Base-by-base conservation (phyloP, 108 stramenopile species). In the Fragilaria crotonensis region DNA sequence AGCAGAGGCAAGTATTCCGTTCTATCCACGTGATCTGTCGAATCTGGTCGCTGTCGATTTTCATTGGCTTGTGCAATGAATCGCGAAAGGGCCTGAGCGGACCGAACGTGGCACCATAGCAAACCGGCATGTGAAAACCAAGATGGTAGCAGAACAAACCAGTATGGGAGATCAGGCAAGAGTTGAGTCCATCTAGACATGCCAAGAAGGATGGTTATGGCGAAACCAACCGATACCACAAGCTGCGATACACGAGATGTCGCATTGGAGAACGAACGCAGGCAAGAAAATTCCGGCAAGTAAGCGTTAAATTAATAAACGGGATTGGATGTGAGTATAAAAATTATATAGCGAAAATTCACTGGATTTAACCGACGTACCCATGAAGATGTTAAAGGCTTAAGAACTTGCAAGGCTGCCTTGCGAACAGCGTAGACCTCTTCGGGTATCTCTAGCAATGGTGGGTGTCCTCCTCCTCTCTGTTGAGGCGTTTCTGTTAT, bases 21-120 rank as follows among this genome's bases (percentile, higher is more conserved):
- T 48, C 90, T 71, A 61, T 91, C 86, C 47, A 87, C 52, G 47
- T 85, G 86, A 69, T 91, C 90, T 33, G 84, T 75, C 0, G 86
- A 85, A 64, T 91, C 90, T 5, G 78, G 75, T 36, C 84, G 70
- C 57, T 87, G 85, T 55, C 90, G 67, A 33, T 77, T 81, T 31
- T 85, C 85, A 52, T 87, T 91, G 25, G 90, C 90, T 36, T 83
- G 76, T 1, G 84, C 64, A 52, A 91, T 91, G 56, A 91, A 91
- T 23, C 54, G 62, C 4, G 84, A 84, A 5, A 91, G 59, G 4
- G 85, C 86, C 54, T 79, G 60, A 9, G 80, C 85, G 5, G 90
- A 83, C 27, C 56, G 20, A 20, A 84, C 54, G 58, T 91, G 90
- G 64, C 78, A 79, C 58, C 66, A 62, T 22, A 87, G 52, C 23